Conservation (phyloP, 192 early-diverging fungal species). For the Gigaspora rosea region DNA sequence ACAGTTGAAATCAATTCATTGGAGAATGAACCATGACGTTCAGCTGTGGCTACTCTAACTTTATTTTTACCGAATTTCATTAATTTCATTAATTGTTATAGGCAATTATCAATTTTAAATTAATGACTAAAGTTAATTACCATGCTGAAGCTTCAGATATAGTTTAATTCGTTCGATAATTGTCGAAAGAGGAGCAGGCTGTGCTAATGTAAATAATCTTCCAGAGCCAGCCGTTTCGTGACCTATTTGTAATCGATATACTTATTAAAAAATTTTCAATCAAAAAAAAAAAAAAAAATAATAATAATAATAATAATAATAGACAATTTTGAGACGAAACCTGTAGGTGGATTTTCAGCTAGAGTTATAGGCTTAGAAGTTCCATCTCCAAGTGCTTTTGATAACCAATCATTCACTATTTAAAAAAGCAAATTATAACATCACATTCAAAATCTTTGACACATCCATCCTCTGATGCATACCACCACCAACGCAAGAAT, state of each 20-base stretch:
- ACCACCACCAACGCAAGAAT: conserved; percentile 76
- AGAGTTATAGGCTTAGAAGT: conserved; percentile 40
- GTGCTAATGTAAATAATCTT: conserved; percentile 57
- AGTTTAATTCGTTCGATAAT: conserved; percentile 65
- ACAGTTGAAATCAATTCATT: conserved; percentile 64
- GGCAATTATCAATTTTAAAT: not conserved
- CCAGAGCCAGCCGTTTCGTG: conserved; percentile 64
- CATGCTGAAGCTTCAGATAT: conserved; percentile 65
- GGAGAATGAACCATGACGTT: conserved; percentile 42
- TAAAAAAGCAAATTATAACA: not conserved
- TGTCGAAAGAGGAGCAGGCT: conserved; percentile 51
- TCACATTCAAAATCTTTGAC: too few relatives aligned
- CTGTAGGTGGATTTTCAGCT: conserved; percentile 53
- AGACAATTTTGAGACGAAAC: conserved; percentile 31
- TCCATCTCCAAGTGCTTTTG: conserved; percentile 61
- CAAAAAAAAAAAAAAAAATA: not conserved
- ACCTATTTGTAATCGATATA: conserved; percentile 32
- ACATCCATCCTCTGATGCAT: not conserved
- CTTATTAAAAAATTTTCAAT: not conserved
- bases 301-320: not conserved
- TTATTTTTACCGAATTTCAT: not conserved
- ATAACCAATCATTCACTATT: conserved; percentile 90
- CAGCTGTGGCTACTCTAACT: conserved; percentile 76
- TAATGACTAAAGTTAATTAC: conserved; percentile 36
- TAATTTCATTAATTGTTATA: not conserved